Base-by-base conservation (phyloP, 345 rosid species). In the Rhizophora mangle region DNA sequence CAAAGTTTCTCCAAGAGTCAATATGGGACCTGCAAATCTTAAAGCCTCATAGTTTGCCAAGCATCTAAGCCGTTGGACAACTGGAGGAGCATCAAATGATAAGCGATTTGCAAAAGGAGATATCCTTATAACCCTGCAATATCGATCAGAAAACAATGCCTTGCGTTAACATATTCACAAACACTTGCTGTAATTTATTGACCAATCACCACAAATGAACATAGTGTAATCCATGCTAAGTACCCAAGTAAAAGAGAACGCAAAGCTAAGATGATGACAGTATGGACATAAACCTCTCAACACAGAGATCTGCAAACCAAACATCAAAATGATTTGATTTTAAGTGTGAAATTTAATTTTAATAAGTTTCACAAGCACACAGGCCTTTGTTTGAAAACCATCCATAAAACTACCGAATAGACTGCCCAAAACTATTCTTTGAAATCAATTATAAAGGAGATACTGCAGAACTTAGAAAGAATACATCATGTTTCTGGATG, bases 41-140 rank as follows among this genome's bases (percentile, higher is more conserved):
- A 92, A 70, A 71, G 98, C 97, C 84, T 89, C 86, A 72, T 92
- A 96, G 80, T 96, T 96, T 66, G 97, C 94, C 79, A 92, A 74
- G 82, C 99, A 96, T 80, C 99, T 83, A 69, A 92, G 93, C 74
- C 88, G 80, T 78, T 96, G 99, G 63, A 96, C 99, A 39, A 86
- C 72, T 64, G 95, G 85, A 62, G 99, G 99, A 73, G 92, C 95
- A 80, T 92, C 96, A 85, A 89, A 88, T 51, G 99, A 96, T 71
- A 96, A 86, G 71, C 99, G 87, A 82, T 96, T 92, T 63, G 99
- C 99, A 78, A 96, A 96, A 39, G 99, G 99, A 68, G 98, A 92
- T 79, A 96, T 96, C 87, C 98, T 82, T 80, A 96, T 85, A 46
- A 96, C 73, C 94, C 99, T 96, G 93, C 47, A 53, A 63, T 74